Base-by-base conservation (phyloP, 2,329 filamentous ascomycete genomes). In the Chrysoporthe deuterocubensis region DNA sequence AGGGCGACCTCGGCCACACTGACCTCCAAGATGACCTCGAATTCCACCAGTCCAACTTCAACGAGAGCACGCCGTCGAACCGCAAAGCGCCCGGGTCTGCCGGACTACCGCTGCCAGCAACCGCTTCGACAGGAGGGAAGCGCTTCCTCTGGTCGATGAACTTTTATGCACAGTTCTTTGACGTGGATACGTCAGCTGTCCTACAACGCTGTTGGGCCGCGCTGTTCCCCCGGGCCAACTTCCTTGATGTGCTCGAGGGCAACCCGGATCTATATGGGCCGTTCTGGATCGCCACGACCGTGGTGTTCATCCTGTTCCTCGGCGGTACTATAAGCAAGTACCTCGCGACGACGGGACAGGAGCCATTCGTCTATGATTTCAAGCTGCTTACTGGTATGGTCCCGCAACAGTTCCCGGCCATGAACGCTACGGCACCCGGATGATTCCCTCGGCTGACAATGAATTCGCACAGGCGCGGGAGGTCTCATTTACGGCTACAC, bases 1-100 rank as follows among this genome's bases (percentile, higher is more conserved):
- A 98, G 94, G 95, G 95, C 76, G 96, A 99, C 81, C 90, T 99
- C 78, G 96, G 96, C 75, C 94, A 97, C 82, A 99, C 96, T 67
- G 96, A 99, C 80, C 91, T 99, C 34, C 94, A 97, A 84, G 95
- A 97, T 80, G 96, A 98, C 81, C 94, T 99, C 78, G 96, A 98
- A 87, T 99, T 99, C 84, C 96, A 99, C 85, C 92, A 90, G 77
- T 97, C 94, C 72, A 88, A 92, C 83, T 96, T 96, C 80, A 88
- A 90, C 75, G 89, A 89, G 67, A 77, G 84, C 76, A 75, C 84
- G 72, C 76, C 78, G 18, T 79, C 82, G 69, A 82, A 81, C 46
- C 82, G 85, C 71, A 82, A 85, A 64, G 85, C 86, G 73, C 81
- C 78, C 66, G 75, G 79, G n/a, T 74, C 80, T 5, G 75, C 81